Evolutionary conservation across 108 stramenopile genomes (phyloP).

Genomic region (Nitzschia palea): DNA sequence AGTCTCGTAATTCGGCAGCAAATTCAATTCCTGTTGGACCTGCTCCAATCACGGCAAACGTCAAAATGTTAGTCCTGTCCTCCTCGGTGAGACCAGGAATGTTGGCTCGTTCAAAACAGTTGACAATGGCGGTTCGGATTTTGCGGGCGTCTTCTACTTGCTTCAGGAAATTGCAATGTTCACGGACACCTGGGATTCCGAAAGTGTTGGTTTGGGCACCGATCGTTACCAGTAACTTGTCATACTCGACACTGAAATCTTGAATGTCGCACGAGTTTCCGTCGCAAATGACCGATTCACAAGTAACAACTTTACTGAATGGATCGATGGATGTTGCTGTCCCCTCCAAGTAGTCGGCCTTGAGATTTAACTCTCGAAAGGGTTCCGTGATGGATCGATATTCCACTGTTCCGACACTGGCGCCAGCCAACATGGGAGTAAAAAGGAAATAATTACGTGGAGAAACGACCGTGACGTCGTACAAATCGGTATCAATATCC

Average conservation of each 20-base stretch:
- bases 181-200: slow-evolving; percentile 90
- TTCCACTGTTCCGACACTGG: slow-evolving; percentile 93
- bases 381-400: slow-evolving; percentile 90
- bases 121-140: slow-evolving; percentile 87
- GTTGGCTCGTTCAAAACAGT: slow-evolving; percentile 94
- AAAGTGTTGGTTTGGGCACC: slow-evolving; percentile 95
- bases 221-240: slow-evolving; percentile 85
- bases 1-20: slow-evolving; percentile 92
- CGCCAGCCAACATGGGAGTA: slow-evolving; percentile 97
- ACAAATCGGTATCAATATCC: slow-evolving; percentile 73
- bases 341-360: slow-evolving; percentile 85
- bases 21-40: slow-evolving; percentile 96
- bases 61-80: slow-evolving; percentile 57
- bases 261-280: slow-evolving; percentile 87
- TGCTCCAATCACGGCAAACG: slow-evolving; percentile 93
- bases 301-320: slow-evolving; percentile 59
- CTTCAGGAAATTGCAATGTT: slow-evolving; percentile 91
- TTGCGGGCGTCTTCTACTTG: slow-evolving; percentile 82
- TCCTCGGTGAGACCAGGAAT: slow-evolving; percentile 80
- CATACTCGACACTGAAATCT: slow-evolving; percentile 84
- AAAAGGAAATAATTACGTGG: slow-evolving; percentile 94
- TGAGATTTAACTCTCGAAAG: slow-evolving; percentile 86
- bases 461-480: slow-evolving; percentile 89
- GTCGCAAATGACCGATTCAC: slow-evolving; percentile 90
- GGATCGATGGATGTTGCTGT: slow-evolving; percentile 81